Conservation (phyloP, 257 asterid species). For the Solanum infundibuliforme region DNA sequence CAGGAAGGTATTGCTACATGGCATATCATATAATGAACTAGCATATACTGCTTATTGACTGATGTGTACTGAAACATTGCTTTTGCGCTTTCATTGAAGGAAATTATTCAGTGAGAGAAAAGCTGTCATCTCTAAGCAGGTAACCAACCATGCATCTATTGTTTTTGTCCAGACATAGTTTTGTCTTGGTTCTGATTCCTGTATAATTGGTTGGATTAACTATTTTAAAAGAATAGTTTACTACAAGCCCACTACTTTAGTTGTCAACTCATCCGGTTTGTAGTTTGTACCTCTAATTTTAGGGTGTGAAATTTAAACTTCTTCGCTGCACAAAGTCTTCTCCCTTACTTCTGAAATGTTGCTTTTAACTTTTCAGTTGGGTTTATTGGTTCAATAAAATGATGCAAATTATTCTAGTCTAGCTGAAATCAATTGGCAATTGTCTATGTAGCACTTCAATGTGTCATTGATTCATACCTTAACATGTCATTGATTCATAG, state of each 20-base stretch:
- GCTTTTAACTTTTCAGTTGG: background rate
- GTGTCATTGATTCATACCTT: background rate
- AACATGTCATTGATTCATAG: background rate
- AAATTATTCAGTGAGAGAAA: conserved; percentile 35
- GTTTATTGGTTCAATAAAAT: background rate
- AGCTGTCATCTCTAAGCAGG: conserved; percentile 32
- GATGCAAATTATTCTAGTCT: background rate
- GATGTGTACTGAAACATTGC: conserved; percentile 5
- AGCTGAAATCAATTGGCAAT: background rate
- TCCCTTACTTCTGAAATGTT: background rate
- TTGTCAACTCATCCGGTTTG: background rate
- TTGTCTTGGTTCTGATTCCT: background rate
- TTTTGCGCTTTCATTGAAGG: conserved; percentile 30
- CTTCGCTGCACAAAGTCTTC: background rate
- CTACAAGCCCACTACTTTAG: background rate
- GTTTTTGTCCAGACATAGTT: background rate
- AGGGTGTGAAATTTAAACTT: background rate
- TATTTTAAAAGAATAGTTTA: background rate
- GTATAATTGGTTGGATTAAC: background rate
- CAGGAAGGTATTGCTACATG: conserved; percentile 53
- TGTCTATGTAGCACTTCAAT: background rate
- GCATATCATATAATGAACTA: background rate
- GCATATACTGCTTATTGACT: background rate
- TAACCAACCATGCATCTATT: background rate
- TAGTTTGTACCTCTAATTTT: background rate